Evolutionary conservation across 2,329 filamentous ascomycete species (phyloP), one percentile per base, ranked within the genome.

Genomic region (Fusarium palustre): DNA sequence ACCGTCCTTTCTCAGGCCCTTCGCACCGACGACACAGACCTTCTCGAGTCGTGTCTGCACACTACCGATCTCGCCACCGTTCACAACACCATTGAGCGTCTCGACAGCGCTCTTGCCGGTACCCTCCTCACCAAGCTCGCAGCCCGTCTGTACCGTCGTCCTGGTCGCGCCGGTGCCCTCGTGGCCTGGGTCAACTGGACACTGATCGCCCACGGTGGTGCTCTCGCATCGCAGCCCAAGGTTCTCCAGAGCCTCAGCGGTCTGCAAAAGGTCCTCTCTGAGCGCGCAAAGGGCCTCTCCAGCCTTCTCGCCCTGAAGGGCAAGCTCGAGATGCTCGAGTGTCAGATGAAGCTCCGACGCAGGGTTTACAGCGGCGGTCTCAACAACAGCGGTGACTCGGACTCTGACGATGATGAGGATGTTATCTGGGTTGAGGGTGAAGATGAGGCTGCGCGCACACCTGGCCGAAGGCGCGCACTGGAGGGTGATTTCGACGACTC

Each of bases 111-210:
- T 5, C 88, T 97, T 25, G 94, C 96, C 9, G 91, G 90, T 36
- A 86, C 83, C 10, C 86, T 99, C 12, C 87, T 99, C 59, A 89
- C 90, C 75, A 94, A 93, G 79, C 87, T 99, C 53, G 93, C 96
- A 11, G 92, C 97, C 72, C 88, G 94, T 62, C 88, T 99, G 77
- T 91, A 97, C 80, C 88, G 91, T 70, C 89, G 93, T 45, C 96
- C 96, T 2, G 96, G 95, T 5, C 89, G 96, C 56, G 95, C 96
- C 16, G 94, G 94, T 53, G 92, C 91, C 76, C 87, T 99, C 33
- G 94, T 97, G 87, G 88, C 92, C 18, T 99, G 96, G 94, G 92
- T 98, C 43, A 94, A 97, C 80, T 97, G 94, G 93, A 95, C 93
- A 2, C 87, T 97, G 56, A 89, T 97, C 34, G 91, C 92, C 3